Evolutionary conservation across 495 filamentous ascomycete species (phyloP), one percentile per base, ranked within the genome.

Genomic region (Cudoniella acicularis): DNA sequence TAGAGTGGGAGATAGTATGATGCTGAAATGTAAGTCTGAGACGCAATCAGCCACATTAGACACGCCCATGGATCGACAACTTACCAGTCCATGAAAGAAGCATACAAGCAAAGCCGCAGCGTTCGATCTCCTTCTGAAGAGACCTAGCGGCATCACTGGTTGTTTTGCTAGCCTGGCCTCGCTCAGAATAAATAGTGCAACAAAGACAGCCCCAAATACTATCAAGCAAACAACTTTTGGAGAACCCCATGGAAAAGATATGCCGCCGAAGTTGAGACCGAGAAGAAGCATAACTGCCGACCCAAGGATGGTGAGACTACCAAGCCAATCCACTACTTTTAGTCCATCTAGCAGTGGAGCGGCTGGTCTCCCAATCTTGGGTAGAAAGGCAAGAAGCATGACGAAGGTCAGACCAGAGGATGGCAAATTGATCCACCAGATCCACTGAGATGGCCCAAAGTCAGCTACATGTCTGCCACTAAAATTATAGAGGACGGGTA

Each of bases 1-100:
- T 88, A 96, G 60, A 95, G 86, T 80, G 69, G 90, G 21, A 96
- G 73, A 76, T 87, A 87, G 70, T 85, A 90, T 24, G 52, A 36
- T 26, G 27, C 47, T 18, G 42, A 26, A 24, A 56, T 56, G 22
- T 42, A 21, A 6, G 56, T 17, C 52, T 59, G 22, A 2, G 20
- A 6, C n/a, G n/a, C 2, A 2, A 16, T 52, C 21, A 57, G 26
- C 48, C 10, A 41, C 4, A 21, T n/a, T n/a, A n/a, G n/a, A n/a
- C n/a, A n/a, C n/a, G n/a, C n/a, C n/a, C n/a, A n/a, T n/a, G n/a
- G n/a, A n/a, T n/a, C n/a, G n/a, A n/a, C n/a, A 59, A 26, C 54
- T 30, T 24, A 65, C 69, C 59, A 71, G 66, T 30, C 79, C 78
- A 67, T 90, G 87, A 49, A 78, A 72, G 67, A 87, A 85, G 50